Percentiles rank a stretch among this genome's conserved stretches.
Evolutionary conservation across 2,329 filamentous ascomycete species (phyloP).

Genomic region (Curvularia hawaiiensis): DNA sequence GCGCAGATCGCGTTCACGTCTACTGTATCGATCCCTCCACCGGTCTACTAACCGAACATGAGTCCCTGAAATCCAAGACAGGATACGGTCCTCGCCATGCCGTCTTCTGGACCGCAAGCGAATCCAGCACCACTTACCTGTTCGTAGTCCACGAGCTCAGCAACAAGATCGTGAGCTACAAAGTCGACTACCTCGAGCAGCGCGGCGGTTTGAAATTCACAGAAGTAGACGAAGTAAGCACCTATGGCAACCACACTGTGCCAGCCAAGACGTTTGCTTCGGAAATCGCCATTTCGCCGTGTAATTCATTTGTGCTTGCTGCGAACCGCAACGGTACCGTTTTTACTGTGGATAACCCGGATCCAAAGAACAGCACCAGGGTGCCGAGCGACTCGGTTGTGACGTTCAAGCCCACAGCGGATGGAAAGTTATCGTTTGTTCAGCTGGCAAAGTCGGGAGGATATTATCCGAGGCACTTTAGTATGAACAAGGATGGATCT

Average conservation of each 20-base stretch:
- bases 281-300: constrained; percentile 62
- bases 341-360: constrained; percentile 56
- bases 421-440: constrained; percentile 62
- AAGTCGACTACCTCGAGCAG: constrained; percentile 56
- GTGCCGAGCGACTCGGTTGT: constrained; percentile 64
- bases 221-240: constrained; percentile 54
- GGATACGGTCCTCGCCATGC: constrained; percentile 70
- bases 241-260: constrained; percentile 35
- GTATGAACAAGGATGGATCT: constrained; percentile 66
- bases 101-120: constrained; percentile 55
- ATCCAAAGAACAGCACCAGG: constrained; percentile 42
- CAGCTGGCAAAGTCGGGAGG: constrained; percentile 70
- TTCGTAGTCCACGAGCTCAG: constrained; percentile 67
- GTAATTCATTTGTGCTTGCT: constrained; percentile 66
- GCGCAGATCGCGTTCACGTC: constrained; percentile 65
- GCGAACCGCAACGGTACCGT: constrained; percentile 69
- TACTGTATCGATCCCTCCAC: constrained; percentile 57
- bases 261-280: constrained; percentile 51
- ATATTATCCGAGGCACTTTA: constrained; percentile 68
- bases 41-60: constrained; percentile 52
- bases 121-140: constrained; percentile 50
- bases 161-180: constrained; percentile 63
- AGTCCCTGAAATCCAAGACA: constrained; percentile 52
- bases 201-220: constrained; percentile 53
- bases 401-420: constrained; percentile 47